Conservation (phyloP, 148 eudicot species). For the Rhododendron griersonianum region DNA sequence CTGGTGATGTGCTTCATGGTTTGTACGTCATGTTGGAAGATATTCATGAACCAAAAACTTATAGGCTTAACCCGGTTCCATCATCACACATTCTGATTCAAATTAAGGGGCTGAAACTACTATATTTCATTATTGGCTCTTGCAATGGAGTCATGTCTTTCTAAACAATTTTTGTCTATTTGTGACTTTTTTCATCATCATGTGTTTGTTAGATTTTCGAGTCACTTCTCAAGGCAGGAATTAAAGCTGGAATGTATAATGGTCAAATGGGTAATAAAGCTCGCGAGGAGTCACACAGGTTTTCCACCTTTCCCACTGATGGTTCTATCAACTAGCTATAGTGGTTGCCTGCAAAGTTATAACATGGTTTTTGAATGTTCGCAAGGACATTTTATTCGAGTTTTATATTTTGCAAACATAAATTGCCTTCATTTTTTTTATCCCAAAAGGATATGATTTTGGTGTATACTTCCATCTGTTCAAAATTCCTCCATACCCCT, state of each 20-base stretch:
- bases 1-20: background rate
- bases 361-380: background rate
- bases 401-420: background rate
- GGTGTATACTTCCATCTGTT: background rate
- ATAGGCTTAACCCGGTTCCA: background rate
- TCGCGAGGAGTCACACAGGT: conserved; percentile 76
- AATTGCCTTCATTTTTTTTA: background rate
- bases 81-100: background rate
- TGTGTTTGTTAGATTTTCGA: conserved; percentile 44
- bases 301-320: background rate
- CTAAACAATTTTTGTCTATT: conserved; percentile 3
- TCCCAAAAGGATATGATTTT: background rate
- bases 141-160: background rate
- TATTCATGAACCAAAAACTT: background rate
- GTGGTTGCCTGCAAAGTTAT: background rate
- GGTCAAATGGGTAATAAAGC: conserved; percentile 68
- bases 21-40: background rate
- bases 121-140: background rate
- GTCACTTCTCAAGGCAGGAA: conserved; percentile 47
- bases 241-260: conserved; percentile 74
- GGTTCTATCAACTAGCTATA: conserved; percentile 1
- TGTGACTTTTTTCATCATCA: background rate
- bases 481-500: background rate
- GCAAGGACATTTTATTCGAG: background rate
- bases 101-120: background rate